phyloP scores from a whole-genome alignment of 108 stramenopile species.

The Nitzschia sp. region DNA sequence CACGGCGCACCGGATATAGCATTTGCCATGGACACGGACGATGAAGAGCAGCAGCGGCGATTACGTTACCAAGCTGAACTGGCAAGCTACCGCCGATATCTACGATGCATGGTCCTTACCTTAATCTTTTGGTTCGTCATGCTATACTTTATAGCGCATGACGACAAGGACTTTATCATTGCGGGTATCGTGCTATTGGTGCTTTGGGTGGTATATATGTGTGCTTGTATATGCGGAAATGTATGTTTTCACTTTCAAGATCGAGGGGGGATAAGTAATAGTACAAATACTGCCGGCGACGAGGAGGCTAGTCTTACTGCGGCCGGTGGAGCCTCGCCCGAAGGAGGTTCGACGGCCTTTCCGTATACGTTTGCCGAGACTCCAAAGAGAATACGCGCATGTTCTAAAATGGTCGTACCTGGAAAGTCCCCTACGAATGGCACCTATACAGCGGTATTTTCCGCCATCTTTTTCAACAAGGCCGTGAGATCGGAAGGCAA shows the following conservation, averaged over 20 bases:
- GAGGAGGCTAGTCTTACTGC: constrained; percentile 4
- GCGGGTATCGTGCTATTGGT: background rate
- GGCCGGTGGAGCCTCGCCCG: background rate
- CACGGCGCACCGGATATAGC: too few relatives aligned
- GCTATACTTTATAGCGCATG: constrained; percentile 8
- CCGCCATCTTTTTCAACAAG: constrained; percentile 2
- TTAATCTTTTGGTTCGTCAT: constrained; percentile 12
- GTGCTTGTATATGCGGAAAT: background rate
- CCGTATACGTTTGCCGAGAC: constrained; percentile 8
- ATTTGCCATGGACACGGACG: background rate
- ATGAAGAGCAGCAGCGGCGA: background rate
- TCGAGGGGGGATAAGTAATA: background rate
- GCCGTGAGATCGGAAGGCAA: constrained; percentile 11
- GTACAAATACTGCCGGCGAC: background rate
- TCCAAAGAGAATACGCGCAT: background rate
- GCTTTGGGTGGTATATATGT: constrained; percentile 16
- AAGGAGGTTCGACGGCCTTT: background rate
- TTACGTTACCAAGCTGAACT: background rate
- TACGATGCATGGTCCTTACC: background rate
- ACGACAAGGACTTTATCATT: constrained; percentile 4
- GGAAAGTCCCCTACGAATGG: constrained; percentile 14
- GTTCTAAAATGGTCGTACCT: background rate
- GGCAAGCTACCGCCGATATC: background rate
- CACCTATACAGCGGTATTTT: constrained; percentile 9
- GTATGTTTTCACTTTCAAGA: background rate